Percentiles rank a stretch among this genome's conserved stretches.
Evolutionary conservation across 73 alveolate species (phyloP).

Genomic region (Stentor roeselii): DNA sequence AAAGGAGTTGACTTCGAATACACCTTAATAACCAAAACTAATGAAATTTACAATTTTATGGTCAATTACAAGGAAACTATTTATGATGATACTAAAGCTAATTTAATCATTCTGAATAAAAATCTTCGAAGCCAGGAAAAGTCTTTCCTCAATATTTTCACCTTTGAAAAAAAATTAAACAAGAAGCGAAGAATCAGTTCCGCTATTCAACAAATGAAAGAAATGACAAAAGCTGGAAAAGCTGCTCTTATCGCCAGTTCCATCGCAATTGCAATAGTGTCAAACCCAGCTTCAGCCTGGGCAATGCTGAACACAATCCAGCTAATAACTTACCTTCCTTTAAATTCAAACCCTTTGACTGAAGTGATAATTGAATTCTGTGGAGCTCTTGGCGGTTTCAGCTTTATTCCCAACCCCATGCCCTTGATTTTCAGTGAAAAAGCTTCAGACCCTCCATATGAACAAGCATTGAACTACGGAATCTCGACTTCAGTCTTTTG

Average conservation of each 20-base stretch:
- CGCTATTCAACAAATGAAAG: too few relatives aligned
- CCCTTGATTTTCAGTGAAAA: not conserved
- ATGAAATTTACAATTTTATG: too few relatives aligned
- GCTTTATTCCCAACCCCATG: not conserved
- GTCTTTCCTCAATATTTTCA: too few relatives aligned
- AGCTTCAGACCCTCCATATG: not conserved
- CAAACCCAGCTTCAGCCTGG: not conserved
- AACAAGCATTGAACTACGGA: not conserved
- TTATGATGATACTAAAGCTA: too few relatives aligned
- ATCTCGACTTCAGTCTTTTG: not conserved
- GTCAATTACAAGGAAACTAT: too few relatives aligned
- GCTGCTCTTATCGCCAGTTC: not conserved
- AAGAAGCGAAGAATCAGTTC: too few relatives aligned
- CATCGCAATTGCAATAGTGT: not conserved
- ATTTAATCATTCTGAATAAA: too few relatives aligned
- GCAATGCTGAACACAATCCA: not conserved
- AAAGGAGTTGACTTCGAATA: too few relatives aligned
- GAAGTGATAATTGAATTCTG: not conserved
- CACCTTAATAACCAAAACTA: too few relatives aligned
- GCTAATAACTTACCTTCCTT: not conserved
- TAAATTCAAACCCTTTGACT: not conserved
- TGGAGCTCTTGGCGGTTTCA: not conserved
- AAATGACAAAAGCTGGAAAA: too few relatives aligned
- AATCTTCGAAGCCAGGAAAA: too few relatives aligned
- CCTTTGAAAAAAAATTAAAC: too few relatives aligned